phyloP scores from a whole-genome alignment of 208 protist species.

The Acanthamoeba sp. region DNA sequence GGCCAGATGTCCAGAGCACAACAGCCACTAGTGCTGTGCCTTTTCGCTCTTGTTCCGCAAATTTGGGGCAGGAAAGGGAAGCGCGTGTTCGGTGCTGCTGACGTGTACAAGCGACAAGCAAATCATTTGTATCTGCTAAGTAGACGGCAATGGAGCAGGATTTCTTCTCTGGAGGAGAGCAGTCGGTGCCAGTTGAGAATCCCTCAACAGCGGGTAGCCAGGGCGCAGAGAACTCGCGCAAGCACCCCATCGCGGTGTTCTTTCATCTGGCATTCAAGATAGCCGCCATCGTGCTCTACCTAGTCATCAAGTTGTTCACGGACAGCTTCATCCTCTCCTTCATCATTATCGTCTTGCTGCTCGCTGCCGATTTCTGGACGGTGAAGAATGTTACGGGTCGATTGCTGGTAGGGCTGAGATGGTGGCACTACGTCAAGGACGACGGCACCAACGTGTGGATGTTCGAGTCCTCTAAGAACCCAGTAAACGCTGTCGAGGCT shows the following conservation, averaged over 20 bases:
- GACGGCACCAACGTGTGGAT: conserved; percentile 95
- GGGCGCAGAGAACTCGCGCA: background rate
- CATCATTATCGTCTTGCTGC: conserved; percentile 92
- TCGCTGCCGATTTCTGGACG: conserved; percentile 96
- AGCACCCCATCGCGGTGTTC: conserved; percentile 84
- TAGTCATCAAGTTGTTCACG: conserved; percentile 89
- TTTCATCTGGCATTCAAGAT: conserved; percentile 94
- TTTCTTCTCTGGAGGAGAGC: conserved; percentile 41
- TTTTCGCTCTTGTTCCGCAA: too few species aligned
- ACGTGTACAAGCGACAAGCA: background rate
- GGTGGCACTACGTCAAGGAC: conserved; percentile 96
- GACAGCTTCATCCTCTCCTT: conserved; percentile 91
- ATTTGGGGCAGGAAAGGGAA: too few species aligned
- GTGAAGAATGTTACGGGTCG: conserved; percentile 96
- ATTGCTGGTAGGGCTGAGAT: conserved; percentile 94
- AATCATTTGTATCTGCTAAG: background rate
- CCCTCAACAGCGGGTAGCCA: background rate
- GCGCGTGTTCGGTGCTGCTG: background rate
- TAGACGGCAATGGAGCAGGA: conserved; percentile 51
- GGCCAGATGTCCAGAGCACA: too few species aligned
- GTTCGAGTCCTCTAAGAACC: conserved; percentile 93
- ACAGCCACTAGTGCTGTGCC: too few species aligned
- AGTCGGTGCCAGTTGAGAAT: conserved; percentile 24
- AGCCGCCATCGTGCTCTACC: conserved; percentile 91
- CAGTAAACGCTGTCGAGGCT: conserved; percentile 38